These are phyloP conservation scores for Baudoinia panamericana DNA, from an alignment of 495 filamentous ascomycete species.

Conservation along the genomic window DNA sequence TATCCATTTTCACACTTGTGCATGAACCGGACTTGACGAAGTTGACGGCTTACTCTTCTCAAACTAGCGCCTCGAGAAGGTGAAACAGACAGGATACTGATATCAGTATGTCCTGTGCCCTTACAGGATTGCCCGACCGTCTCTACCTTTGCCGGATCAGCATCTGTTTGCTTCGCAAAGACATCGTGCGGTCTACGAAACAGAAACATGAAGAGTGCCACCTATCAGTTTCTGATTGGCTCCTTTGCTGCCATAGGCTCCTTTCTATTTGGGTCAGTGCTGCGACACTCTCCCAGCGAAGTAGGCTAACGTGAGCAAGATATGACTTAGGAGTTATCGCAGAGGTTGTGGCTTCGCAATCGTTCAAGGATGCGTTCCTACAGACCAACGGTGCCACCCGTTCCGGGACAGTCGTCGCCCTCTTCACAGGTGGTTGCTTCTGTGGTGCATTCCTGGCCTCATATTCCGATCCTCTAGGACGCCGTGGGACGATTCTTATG, in stretches of 20 bases:
- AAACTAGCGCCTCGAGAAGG: too few relatives aligned
- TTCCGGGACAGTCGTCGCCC: constrained; percentile 29
- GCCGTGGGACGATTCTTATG: constrained; percentile 30
- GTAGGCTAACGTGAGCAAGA: neutral
- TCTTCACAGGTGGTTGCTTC: constrained; percentile 32
- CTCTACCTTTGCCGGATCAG: too few relatives aligned
- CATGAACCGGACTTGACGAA: too few relatives aligned
- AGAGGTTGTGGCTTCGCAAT: constrained; percentile 28
- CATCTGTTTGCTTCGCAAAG: too few relatives aligned
- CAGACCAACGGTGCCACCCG: constrained; percentile 16
- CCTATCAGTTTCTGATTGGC: constrained; percentile 22
- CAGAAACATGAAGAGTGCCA: constrained; percentile 16
- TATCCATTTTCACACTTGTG: too few relatives aligned
- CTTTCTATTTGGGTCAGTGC: constrained; percentile 19
- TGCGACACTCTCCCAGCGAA: neutral
- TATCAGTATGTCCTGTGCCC: too few relatives aligned
- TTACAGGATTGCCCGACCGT: too few relatives aligned
- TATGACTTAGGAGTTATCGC: constrained; percentile 29
- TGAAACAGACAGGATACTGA: too few relatives aligned
- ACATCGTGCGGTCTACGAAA: too few relatives aligned
- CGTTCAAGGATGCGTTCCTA: constrained; percentile 23
- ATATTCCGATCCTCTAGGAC: constrained; percentile 19
- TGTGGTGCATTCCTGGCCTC: constrained; percentile 19
- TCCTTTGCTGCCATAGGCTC: constrained; percentile 20
- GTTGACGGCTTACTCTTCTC: too few relatives aligned